Base-by-base conservation (phyloP, 192 early-diverging fungal species). In the Coemansia sp. region DNA sequence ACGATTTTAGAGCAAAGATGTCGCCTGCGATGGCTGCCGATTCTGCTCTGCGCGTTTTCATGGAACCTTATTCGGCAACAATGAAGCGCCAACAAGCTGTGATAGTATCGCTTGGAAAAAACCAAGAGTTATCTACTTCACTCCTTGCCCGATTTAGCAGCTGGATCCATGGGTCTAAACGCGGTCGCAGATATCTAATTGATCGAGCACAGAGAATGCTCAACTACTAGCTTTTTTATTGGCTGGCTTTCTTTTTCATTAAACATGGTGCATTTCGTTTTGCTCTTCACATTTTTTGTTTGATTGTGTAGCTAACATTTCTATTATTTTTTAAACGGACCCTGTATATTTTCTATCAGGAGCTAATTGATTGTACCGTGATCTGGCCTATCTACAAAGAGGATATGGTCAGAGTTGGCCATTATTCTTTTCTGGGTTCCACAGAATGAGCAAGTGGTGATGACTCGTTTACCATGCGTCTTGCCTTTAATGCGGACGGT, bases 191-290 rank as follows among this genome's bases (percentile, higher is more conserved):
- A 14, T 77, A 77, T 25, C 24, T 77, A 58, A 54, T 77, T 24
- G 74, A 73, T 58, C 63, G 69, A 57, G 69, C 76, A 6, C 60
- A 69, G 32, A 68, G 69, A 62, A 65, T 78, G 64, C 61, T 72
- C 19, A 72, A 69, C 52, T 65, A 62, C 49, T 57, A 18, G 25
- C 19, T 32, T 41, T 31, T 25, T 21, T 52, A 28, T 34, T 34
- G n/a, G n/a, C n/a, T n/a, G n/a, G n/a, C n/a, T n/a, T n/a, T n/a
- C n/a, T n/a, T n/a, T n/a, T n/a, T n/a, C n/a, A n/a, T n/a, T n/a
- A n/a, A n/a, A n/a, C n/a, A n/a, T n/a, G n/a, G 9, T 18, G 6
- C 28, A 30, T 30, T 30, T 30, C 28, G 28, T 30, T 6, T 30
- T n/a, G 6, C 28, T 30, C 28, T 6, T 30, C 28, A 30, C 6